Evolutionary conservation across 176 grass and related monocot genomes (phyloP), one percentile per base, ranked within the genome.

Genomic region (Musa itinerans): DNA sequence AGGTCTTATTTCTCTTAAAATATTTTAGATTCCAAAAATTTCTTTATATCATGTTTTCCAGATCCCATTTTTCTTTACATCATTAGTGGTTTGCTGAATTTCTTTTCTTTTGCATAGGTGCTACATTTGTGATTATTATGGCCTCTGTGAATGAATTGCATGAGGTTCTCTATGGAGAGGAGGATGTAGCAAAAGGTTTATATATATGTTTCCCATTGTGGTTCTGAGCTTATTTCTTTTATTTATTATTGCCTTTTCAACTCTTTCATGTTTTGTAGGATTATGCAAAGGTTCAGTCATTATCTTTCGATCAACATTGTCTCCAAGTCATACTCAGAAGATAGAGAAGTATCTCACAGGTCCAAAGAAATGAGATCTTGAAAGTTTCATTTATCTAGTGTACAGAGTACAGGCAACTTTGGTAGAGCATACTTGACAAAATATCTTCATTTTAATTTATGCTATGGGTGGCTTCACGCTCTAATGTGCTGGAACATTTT

Each of bases 281-380:
- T 78, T 90, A 84, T 53, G 78, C 49, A 6, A 72, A 17, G 82
- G 73, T 52, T 85, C 84, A 78, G 29, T 80, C 71, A 76, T 93
- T 27, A 85, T 97, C 77, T 50, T 90, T 82, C 80, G 29, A 17
- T 97, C 85, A 3, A 80, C 79, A 15, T 17, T 88, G 54, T 82
- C 74, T 1, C 85, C 79, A 72, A 87, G 25, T 43, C 86, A 90
- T 63, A 19, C 93, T 11, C 81, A 90, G 68, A 87, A 93, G 54
- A 51, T 93, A 52, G 79, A 87, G 73, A 80, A 88, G 22, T 83
- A 81, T 54, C 63, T 92, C 79, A 54, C 77, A 97, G 93, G 93
- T 87, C 78, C 65, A 77, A 72, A 20, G 27, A 77, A 51, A 52
- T 52, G 24, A 48, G 12, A 24, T 65, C 58, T 77, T 77, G 21